Conservation (phyloP, 2,329 filamentous ascomycete species). For the Colletotrichum sp. region DNA sequence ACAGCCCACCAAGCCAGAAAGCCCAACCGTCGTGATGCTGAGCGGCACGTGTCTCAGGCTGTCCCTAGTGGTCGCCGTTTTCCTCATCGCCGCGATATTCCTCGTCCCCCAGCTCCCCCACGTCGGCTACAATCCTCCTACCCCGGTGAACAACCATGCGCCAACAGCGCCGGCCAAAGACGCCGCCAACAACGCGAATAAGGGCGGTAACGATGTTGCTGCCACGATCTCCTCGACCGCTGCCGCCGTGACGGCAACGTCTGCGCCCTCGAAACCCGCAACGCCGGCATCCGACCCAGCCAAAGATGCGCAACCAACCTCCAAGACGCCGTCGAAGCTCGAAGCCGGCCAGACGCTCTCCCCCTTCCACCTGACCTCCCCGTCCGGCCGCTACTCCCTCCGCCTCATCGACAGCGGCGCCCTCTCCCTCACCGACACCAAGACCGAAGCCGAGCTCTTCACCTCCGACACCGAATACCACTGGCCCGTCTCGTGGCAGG, state of each 20-base stretch:
- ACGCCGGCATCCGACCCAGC: not conserved
- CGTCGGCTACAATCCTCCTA: not conserved
- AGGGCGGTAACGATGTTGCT: not conserved
- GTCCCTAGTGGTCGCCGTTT: conserved; percentile 13
- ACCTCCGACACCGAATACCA: conserved; percentile 24
- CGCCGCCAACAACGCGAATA: not conserved
- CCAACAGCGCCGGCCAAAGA: not conserved
- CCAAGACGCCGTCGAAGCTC: not conserved
- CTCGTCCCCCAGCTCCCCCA: conserved; percentile 14
- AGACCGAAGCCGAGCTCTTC: conserved; percentile 21
- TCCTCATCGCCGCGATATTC: conserved; percentile 17
- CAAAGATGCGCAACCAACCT: not conserved
- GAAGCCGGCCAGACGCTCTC: conserved; percentile 10
- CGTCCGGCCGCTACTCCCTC: conserved; percentile 17
- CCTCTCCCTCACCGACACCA: conserved; percentile 16
- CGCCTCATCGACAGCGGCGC: conserved; percentile 19
- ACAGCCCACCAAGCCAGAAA: not conserved
- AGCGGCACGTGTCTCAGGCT: conserved; percentile 11
- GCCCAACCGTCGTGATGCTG: not conserved
- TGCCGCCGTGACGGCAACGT: not conserved
- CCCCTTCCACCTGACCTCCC: conserved; percentile 18
- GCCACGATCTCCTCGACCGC: not conserved
- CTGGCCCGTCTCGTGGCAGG: conserved; percentile 23
- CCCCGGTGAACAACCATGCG: not conserved
- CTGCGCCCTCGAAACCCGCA: not conserved